phyloP scores from a whole-genome alignment of 192 early-diverging fungal species.

The Obelidium mucronatum region DNA sequence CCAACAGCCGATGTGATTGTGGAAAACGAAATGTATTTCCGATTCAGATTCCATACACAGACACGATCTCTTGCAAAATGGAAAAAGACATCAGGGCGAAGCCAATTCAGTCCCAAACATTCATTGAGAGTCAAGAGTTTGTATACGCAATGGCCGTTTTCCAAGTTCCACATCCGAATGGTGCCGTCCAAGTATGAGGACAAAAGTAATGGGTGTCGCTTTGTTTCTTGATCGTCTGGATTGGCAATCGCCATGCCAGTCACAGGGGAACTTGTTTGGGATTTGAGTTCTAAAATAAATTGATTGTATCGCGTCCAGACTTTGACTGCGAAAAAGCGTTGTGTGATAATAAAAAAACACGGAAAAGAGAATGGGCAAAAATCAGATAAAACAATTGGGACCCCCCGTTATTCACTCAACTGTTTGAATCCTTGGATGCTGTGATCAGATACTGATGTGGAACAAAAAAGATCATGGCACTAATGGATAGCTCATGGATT shows the following conservation, averaged over 20 bases:
- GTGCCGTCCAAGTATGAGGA: constrained; percentile 57
- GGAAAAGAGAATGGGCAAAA: neutral
- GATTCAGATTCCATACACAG: constrained; percentile 55
- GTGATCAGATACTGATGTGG: constrained; percentile 55
- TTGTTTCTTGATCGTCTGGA: constrained; percentile 33
- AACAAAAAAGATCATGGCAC: constrained; percentile 49
- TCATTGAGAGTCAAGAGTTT: constrained; percentile 44
- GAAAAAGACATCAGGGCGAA: constrained; percentile 48
- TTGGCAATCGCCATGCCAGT: constrained; percentile 49
- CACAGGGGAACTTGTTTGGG: constrained; percentile 50
- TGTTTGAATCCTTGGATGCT: constrained; percentile 57
- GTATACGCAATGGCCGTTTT: constrained; percentile 51
- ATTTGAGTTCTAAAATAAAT: constrained; percentile 50
- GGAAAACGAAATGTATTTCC: constrained; percentile 48
- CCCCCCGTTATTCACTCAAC: too few species aligned
- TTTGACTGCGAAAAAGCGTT: constrained; percentile 56
- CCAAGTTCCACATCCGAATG: constrained; percentile 60
- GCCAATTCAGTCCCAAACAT: constrained; percentile 54
- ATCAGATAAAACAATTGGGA: neutral
- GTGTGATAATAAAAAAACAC: constrained; percentile 1
- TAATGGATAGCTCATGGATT: constrained; percentile 56
- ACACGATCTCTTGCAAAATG: constrained; percentile 49
- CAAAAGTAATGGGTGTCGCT: constrained; percentile 47
- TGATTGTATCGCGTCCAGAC: constrained; percentile 53
- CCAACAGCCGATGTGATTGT: constrained; percentile 38